These are phyloP conservation scores for Cynara cardunculus DNA, from an alignment of 129 eudicot species.

Conservation along the genomic window DNA sequence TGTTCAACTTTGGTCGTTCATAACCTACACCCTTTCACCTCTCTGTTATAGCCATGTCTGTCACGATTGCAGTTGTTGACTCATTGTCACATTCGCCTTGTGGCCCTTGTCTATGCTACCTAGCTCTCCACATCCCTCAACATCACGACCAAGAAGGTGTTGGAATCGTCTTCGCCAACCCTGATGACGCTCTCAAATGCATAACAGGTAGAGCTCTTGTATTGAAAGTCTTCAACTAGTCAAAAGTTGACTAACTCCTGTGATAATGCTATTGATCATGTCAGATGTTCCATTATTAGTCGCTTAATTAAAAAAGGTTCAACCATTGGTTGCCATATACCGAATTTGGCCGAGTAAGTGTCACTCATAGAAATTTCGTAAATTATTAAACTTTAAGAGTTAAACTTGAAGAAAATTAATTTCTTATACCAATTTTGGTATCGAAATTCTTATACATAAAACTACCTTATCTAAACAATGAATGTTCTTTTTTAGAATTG, in stretches of 20 bases:
- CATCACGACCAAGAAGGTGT: slow-evolving; percentile 28
- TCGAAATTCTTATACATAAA: slow-evolving; percentile 54
- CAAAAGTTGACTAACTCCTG: slow-evolving; percentile 46
- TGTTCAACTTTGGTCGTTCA: slow-evolving; percentile 11
- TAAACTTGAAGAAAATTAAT: slow-evolving; percentile 50
- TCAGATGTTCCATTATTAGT: slow-evolving; percentile 52
- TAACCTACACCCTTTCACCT: not conserved
- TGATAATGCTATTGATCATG: slow-evolving; percentile 47
- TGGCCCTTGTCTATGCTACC: slow-evolving; percentile 57
- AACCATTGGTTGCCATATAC: slow-evolving; percentile 50
- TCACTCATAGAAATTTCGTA: slow-evolving; percentile 36
- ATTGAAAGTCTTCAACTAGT: slow-evolving; percentile 46
- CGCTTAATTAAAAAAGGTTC: slow-evolving; percentile 47
- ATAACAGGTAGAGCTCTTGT: slow-evolving; percentile 60
- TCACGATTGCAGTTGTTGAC: not conserved
- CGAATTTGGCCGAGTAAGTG: slow-evolving; percentile 40
- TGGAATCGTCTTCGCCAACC: not conserved
- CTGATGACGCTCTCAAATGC: slow-evolving; percentile 41
- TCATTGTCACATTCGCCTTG: slow-evolving; percentile 6
- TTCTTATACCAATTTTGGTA: slow-evolving; percentile 54
- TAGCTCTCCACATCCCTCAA: slow-evolving; percentile 55
- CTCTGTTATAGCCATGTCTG: not conserved
- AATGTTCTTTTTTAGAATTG: slow-evolving; percentile 44
- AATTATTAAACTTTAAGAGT: slow-evolving; percentile 37
- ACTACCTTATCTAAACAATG: slow-evolving; percentile 52